A percentile compares a stretch with the other conserved stretches of the same genome.
These are phyloP conservation scores for Cavenderia fasciculata DNA, from an alignment of 78 protist genomes.

Conservation along the genomic window DNA sequence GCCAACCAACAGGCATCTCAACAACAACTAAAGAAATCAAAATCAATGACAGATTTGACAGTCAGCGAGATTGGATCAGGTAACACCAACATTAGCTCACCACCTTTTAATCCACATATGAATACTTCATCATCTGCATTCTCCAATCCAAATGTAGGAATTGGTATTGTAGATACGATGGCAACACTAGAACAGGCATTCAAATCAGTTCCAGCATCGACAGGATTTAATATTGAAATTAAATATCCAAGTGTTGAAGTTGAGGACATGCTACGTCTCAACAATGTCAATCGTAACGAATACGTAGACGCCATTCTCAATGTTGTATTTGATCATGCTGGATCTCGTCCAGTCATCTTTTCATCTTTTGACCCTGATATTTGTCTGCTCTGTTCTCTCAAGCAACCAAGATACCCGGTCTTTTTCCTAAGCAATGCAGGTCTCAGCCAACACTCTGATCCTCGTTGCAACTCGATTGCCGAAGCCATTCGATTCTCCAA, in stretches of 20 bases:
- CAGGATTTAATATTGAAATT: conserved; percentile 89
- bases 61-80: neutral
- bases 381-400: conserved; percentile 37
- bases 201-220: conserved; percentile 60
- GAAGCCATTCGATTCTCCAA: conserved; percentile 79
- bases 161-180: conserved; percentile 22
- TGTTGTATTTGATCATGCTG: conserved; percentile 78
- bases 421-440: conserved; percentile 84
- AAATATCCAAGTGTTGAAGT: conserved; percentile 73
- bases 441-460: conserved; percentile 55
- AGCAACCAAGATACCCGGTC: conserved; percentile 89
- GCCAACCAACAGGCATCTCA: neutral
- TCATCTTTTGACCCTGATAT: conserved; percentile 87
- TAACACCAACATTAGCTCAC: neutral
- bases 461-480: conserved; percentile 60
- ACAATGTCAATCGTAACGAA: conserved; percentile 40
- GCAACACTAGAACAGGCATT: conserved; percentile 75
- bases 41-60: neutral
- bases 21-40: neutral
- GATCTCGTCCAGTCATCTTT: conserved; percentile 78
- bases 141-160: neutral
- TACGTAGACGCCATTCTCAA: conserved; percentile 68
- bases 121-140: too few relatives aligned
- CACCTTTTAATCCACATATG: neutral
- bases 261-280: neutral